Evolutionary conservation across 2,329 filamentous ascomycete genomes (phyloP), one percentile per base, ranked within the genome.

Genomic region (Diaporthe eres): DNA sequence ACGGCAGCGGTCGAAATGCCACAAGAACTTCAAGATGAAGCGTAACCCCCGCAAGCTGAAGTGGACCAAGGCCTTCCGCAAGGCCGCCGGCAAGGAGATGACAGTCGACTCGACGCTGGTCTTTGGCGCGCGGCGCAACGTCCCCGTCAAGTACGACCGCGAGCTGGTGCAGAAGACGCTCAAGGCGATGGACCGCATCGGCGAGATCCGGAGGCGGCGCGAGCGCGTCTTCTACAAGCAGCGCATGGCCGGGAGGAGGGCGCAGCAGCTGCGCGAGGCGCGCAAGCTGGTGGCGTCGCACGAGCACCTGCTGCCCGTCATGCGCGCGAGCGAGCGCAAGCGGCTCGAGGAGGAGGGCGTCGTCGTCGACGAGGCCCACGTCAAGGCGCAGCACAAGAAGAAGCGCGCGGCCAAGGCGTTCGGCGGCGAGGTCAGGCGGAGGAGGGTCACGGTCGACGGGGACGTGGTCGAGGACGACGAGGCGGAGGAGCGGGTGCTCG

Each of bases 151-250:
- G 83, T 99, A 99, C 92, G 95, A 98, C 91, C 93, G 97, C 85
- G 95, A 98, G 80, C 92, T 98, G 78, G 92, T 98, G 78, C 90
- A 91, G 80, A 95, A 94, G 82, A 98, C 97, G 22, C 90, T 98
- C 85, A 92, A 94, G 83, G 96, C 96, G 79, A 99, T 99, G 95
- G 90, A 95, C 86, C 91, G 96, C 78, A 93, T 98, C 81, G 89
- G 91, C 81, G 96, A 98, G 88, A 96, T 98, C 85, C 90, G 95
- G 73, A 86, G 91, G 75, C 91, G 92, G 83, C 91, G 97, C 83
- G 96, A 98, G 90, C 91, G 95, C 80, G 94, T 94, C 79, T 98
- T 98, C 87, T 98, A 98, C 89, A 96, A 95, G 91, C 93, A 94
- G 83, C 93, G 97, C 83, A 95, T 98, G 94, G 92, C 92, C 71